phyloP scores from a whole-genome alignment of 352 stramenopile genomes.

The Thalassiosira livingstoniorum region DNA sequence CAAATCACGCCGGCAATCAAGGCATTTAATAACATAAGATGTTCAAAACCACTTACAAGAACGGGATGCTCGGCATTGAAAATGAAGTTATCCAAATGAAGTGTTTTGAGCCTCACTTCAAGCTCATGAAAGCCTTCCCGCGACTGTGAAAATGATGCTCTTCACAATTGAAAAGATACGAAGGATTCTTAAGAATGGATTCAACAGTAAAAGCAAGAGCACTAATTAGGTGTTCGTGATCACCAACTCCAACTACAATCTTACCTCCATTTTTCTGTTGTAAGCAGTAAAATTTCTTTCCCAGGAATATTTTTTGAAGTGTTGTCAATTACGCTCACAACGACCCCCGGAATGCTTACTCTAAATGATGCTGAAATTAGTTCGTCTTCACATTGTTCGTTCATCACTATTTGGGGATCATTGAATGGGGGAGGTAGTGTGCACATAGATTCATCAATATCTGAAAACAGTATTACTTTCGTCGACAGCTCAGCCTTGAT shows the following conservation, averaged over 20 bases:
- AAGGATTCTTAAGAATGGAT: too few species aligned
- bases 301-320: constrained; percentile 39
- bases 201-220: too few species aligned
- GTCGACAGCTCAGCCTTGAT: constrained; percentile 73
- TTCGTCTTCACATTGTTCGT: constrained; percentile 58
- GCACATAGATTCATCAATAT: constrained; percentile 1
- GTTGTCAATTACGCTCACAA: constrained; percentile 81
- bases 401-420: background rate
- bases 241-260: too few species aligned
- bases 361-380: constrained; percentile 63
- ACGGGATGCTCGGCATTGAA: constrained; percentile 77
- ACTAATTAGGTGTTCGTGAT: too few species aligned
- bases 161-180: too few species aligned
- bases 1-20: background rate
- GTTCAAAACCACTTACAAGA: constrained; percentile 52
- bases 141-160: constrained; percentile 68
- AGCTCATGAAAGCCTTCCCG: constrained; percentile 80
- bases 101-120: constrained; percentile 64
- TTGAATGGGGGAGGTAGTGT: background rate
- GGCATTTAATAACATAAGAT: background rate
- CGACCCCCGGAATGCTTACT: constrained; percentile 65
- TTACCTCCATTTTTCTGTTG: constrained; percentile 67
- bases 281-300: constrained; percentile 78
- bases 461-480: constrained; percentile 83
- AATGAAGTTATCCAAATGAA: constrained; percentile 85